Evolutionary conservation across 2,329 filamentous ascomycete genomes (phyloP).

Genomic region (Ceratocystis cubensis): DNA sequence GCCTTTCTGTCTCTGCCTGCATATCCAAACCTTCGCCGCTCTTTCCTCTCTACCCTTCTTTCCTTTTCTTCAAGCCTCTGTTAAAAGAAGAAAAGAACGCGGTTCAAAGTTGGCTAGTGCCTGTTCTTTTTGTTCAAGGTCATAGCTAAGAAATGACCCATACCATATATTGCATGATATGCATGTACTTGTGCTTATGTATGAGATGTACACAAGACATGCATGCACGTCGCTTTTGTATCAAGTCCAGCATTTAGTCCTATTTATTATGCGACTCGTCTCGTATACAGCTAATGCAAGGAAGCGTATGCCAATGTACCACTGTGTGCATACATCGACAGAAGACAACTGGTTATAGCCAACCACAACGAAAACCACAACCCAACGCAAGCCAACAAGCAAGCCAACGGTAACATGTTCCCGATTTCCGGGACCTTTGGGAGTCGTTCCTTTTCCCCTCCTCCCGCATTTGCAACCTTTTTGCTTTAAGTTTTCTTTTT

Average conservation of each 20-base stretch:
- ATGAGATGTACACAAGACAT: too few relatives aligned
- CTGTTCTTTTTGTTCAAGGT: too few relatives aligned
- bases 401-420: background rate
- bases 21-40: background rate
- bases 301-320: background rate
- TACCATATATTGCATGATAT: background rate
- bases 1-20: background rate
- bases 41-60: background rate
- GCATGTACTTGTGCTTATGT: too few relatives aligned
- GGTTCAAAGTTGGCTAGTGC: too few relatives aligned
- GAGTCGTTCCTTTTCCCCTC: background rate
- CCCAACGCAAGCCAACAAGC: background rate
- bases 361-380: too few relatives aligned
- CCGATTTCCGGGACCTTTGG: conserved; percentile 4
- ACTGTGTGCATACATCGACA: background rate
- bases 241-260: too few relatives aligned
- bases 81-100: background rate
- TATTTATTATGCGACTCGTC: background rate
- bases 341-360: too few relatives aligned
- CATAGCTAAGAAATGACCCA: background rate
- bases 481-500: background rate
- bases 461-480: background rate
- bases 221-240: too few relatives aligned
- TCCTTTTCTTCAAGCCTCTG: background rate
- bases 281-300: conserved; percentile 2